Evolutionary conservation across 2,329 filamentous ascomycete species (phyloP).

Genomic region (Claviceps quebecensis): DNA sequence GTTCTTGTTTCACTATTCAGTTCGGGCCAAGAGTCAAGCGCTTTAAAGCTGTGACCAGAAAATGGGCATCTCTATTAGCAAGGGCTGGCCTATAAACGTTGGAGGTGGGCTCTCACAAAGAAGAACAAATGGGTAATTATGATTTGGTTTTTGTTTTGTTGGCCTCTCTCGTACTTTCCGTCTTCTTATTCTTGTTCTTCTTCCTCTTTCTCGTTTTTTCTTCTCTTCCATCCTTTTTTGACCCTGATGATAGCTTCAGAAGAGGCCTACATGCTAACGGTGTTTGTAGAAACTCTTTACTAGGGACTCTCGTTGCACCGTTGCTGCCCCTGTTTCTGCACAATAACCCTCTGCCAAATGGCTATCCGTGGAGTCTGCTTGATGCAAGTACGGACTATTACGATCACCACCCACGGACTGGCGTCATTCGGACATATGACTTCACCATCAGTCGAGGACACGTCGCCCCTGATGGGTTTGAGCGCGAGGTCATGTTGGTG

Average conservation of each 20-base stretch:
- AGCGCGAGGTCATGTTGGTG: constrained; percentile 40
- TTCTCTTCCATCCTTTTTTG: not conserved
- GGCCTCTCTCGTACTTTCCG: not conserved
- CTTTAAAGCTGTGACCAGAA: not conserved
- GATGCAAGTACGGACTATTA: constrained; percentile 36
- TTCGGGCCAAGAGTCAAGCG: not conserved
- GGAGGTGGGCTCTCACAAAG: constrained; percentile 16
- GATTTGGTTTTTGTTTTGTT: not conserved
- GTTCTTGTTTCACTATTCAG: not conserved
- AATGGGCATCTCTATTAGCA: constrained; percentile 1
- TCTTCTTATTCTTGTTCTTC: not conserved
- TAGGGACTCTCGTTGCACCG: constrained; percentile 25
- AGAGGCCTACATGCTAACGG: not conserved
- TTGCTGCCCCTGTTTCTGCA: constrained; percentile 28
- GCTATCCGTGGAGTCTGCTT: constrained; percentile 37
- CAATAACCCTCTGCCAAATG: constrained; percentile 34
- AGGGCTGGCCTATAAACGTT: not conserved
- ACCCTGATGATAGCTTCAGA: not conserved
- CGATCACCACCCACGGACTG: constrained; percentile 32
- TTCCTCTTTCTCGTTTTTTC: not conserved
- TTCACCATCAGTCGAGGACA: constrained; percentile 35
- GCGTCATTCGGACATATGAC: constrained; percentile 40
- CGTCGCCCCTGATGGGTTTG: constrained; percentile 43
- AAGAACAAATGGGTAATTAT: constrained; percentile 25
- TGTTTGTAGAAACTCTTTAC: constrained; percentile 20